These are phyloP conservation scores for Neophaeococcomyces mojaviensis DNA, from an alignment of 2,329 filamentous ascomycete genomes.

Conservation along the genomic window DNA sequence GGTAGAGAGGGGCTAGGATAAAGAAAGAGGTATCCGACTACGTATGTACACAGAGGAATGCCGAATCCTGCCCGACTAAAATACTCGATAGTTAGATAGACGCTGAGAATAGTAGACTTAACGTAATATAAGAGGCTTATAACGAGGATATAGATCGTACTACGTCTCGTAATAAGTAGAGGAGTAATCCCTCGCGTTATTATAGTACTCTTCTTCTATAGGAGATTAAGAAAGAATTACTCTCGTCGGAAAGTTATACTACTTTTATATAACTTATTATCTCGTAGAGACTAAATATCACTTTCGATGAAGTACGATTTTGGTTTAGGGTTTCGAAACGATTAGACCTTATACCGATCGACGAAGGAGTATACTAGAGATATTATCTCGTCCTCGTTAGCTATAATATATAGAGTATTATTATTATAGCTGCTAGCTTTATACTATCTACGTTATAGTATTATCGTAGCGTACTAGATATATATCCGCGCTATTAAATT, in stretches of 20 bases:
- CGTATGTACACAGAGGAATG: too few relatives aligned
- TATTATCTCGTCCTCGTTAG: not conserved
- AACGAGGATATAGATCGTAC: not conserved
- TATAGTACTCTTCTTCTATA: too few relatives aligned
- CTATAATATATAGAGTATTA: not conserved
- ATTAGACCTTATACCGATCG: not conserved
- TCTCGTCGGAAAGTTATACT: too few relatives aligned
- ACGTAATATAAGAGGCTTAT: not conserved
- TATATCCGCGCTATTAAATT: not conserved
- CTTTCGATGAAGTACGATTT: not conserved
- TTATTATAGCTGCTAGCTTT: not conserved
- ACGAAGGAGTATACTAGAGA: too few relatives aligned
- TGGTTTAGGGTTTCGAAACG: not conserved
- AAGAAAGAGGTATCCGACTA: too few relatives aligned
- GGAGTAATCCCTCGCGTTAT: not conserved
- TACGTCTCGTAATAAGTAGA: not conserved
- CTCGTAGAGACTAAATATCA: not conserved
- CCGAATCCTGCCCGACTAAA: too few relatives aligned
- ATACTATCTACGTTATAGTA: not conserved
- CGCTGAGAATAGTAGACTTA: not conserved
- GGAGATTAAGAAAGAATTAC: too few relatives aligned
- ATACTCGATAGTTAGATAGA: not conserved
- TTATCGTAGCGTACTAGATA: not conserved
- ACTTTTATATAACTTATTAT: too few relatives aligned
- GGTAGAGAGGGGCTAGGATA: not conserved